phyloP scores from a whole-genome alignment of 2,329 filamentous ascomycete species.

The Cryphonectria parasitica region DNA sequence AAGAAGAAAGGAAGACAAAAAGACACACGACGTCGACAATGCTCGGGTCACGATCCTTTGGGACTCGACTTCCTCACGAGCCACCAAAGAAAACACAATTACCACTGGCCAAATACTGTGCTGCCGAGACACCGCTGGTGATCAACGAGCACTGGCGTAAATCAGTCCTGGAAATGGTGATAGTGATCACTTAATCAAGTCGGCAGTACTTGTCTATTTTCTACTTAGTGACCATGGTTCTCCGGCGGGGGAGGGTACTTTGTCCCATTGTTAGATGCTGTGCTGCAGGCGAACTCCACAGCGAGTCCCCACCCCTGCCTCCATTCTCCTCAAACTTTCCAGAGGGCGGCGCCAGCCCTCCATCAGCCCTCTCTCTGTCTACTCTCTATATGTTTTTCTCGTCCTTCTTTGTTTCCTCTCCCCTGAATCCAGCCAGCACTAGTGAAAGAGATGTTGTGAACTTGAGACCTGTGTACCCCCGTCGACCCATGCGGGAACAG shows the following conservation, averaged over 20 bases:
- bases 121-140: neutral
- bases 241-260: neutral
- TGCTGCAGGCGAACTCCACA: neutral
- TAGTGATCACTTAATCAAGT: neutral
- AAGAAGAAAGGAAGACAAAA: neutral
- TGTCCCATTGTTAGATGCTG: neutral
- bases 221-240: neutral
- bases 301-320: neutral
- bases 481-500: constrained; percentile 5
- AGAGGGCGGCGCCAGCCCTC: neutral
- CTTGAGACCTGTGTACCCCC: neutral
- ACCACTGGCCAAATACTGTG: neutral
- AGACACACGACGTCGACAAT: neutral
- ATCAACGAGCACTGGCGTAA: neutral
- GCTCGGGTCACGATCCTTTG: neutral
- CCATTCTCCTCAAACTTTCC: neutral
- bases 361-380: neutral
- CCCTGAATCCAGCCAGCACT: neutral
- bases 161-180: neutral
- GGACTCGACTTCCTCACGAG: neutral
- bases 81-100: neutral
- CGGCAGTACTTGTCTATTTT: neutral
- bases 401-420: neutral
- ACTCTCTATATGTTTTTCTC: neutral
- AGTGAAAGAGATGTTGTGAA: neutral